Evolutionary conservation across 495 filamentous ascomycete species (phyloP).

Genomic region (Neurospora terricola): DNA sequence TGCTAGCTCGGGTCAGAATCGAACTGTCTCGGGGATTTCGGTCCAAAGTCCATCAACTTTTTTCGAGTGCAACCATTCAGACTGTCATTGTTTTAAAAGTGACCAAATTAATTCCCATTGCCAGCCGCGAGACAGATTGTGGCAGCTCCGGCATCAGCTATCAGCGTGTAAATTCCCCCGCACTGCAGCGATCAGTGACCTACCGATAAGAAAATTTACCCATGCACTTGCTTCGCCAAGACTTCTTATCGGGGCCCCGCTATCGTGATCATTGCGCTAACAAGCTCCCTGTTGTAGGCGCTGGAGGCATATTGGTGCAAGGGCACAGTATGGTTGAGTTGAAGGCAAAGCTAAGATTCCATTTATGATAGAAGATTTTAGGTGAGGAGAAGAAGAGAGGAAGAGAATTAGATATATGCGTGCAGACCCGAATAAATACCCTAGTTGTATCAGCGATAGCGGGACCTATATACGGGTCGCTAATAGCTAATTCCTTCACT

Average conservation of each 20-base stretch:
- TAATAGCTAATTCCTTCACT: too few relatives aligned
- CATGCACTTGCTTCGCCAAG: background rate
- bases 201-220: slow-evolving; percentile 8
- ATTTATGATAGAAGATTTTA: too few relatives aligned
- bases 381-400: too few relatives aligned
- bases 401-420: too few relatives aligned
- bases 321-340: too few relatives aligned
- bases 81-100: background rate
- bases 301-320: background rate
- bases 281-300: background rate
- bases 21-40: background rate
- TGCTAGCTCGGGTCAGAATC: background rate
- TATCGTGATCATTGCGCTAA: slow-evolving; percentile 2
- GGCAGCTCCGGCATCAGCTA: background rate
- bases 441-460: too few relatives aligned
- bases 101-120: background rate
- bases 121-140: background rate
- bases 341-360: too few relatives aligned
- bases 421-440: too few relatives aligned
- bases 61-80: background rate
- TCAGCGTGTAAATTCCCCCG: background rate
- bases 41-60: background rate
- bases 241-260: slow-evolving; percentile 11
- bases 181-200: background rate
- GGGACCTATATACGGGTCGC: too few relatives aligned